Base-by-base conservation (phyloP, 768 basidiomycete genomes). In the Termitomyces sp. region DNA sequence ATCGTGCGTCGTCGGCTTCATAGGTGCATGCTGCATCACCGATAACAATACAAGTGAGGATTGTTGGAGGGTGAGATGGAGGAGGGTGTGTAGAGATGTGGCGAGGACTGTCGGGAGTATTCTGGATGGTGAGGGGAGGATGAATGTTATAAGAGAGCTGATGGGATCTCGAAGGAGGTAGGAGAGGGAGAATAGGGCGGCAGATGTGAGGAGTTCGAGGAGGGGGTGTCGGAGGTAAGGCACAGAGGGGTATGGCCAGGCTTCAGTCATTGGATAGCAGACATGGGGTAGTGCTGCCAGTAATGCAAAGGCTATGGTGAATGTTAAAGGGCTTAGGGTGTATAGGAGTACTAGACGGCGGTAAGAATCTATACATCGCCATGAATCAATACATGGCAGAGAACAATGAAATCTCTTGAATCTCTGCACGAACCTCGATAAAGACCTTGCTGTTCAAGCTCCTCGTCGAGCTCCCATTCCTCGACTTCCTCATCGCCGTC, bases 131-230 rank as follows among this genome's bases (percentile, higher is more conserved):
- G 63, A 68, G 53, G 59, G 69, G 58, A 63, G 58, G 43, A 71
- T 59, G 50, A 67, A 52, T 1, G 65, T 51, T 14, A 77, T 65
- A 31, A 80, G 23, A 2, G 71, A 56, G 66, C 74, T 83, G 16
- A 84, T 59, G 12, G 82, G 82, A 10, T 73, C 66, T 51, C 82
- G 76, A 23, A 86, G 73, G 23, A 81, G 71, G 65, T 86, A 77
- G 2, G 81, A 75, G 29, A 88, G 70, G 14, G 80, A 75, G 77
- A 83, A 92, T 45, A 91, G 74, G 3, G 84, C 78, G 17, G 77
- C 75, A 0, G 88, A 81, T 43, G 82, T 71, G 53, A 89, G 64
- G 17, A 90, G 63, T 68, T 91, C 88, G 11, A 86, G 83, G 17
- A 89, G 62, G 1, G 89, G 88, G 29, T 78, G 82, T 2, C 82